Base-by-base conservation (phyloP, 108 stramenopile genomes). In the Chaetoceros tenuissimus region DNA sequence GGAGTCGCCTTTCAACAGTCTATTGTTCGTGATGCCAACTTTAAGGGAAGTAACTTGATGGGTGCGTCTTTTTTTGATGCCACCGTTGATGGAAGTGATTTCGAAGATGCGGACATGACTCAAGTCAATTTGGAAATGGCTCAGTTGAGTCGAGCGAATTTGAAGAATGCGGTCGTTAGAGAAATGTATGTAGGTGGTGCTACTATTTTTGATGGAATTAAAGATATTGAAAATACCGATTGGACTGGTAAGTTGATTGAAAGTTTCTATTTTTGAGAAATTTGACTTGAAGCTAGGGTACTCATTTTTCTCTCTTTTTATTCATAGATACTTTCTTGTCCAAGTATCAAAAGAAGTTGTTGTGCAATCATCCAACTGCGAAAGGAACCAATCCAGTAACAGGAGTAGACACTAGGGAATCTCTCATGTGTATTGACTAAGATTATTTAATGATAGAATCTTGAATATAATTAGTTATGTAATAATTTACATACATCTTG, bases 1-100 rank as follows among this genome's bases (percentile, higher is more conserved):
- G 94, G 94, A 0, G 94, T 97, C 20, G 93, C 94, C 48, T 97
- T 97, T 64, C 96, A 97, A 71, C 96, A 97, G 58, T 73, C 70
- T 48, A 89, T 97, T 59, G 87, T 97, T 13, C 72, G 96, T 18
- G 92, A 94, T 57, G 47, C 82, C 23, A 86, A 94, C 70, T 97
- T 96, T 58, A 69, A 74, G 20, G 73, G 68, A 18, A 48, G 80
- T 24, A 94, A 97, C 55, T 64, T 94, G 43, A 62, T 78, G 1
- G 81, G 87, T 0, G 81, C 94, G 3, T 84, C 82, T 30, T 96
- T 96, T 66, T 96, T 97, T 63, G 96, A 96, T 71, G 96, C 96
- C 1, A 94, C 94, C 16, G 59, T 95, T 49, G 85, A 87, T 59
- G 94, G 92, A 49, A 77, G 81, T 23, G 78, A 95, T 62, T 85